phyloP scores from a whole-genome alignment of 78 protist species.

The Goniomonas avonlea region DNA sequence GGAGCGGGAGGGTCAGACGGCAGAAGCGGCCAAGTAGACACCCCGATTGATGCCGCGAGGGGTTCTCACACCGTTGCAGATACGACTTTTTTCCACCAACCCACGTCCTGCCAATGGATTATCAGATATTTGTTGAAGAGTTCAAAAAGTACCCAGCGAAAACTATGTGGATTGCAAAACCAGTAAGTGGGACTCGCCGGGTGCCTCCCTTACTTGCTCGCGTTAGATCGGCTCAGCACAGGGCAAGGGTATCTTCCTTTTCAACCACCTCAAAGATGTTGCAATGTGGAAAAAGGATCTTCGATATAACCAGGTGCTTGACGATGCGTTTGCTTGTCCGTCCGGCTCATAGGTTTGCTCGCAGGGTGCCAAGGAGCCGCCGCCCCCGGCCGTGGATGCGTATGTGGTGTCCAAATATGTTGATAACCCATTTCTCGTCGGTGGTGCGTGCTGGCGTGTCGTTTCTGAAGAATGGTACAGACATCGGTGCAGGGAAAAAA shows the following conservation, averaged over 20 bases:
- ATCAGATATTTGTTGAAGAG: conserved; percentile 59
- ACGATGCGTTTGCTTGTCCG: no score
- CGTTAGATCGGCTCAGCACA: conserved; percentile 58
- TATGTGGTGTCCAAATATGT: conserved; percentile 53
- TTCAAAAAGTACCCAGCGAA: conserved; percentile 34
- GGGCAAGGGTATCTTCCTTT: conserved; percentile 77
- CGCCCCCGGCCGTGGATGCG: no score
- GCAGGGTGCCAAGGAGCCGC: no score
- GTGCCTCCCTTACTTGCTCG: no score
- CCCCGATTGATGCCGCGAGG: no score
- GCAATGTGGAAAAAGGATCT: conserved; percentile 9
- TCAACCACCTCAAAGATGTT: conserved; percentile 42
- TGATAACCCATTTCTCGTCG: conserved; percentile 57
- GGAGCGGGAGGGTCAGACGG: conserved; percentile 27
- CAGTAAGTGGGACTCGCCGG: no score
- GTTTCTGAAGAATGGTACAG: no score
- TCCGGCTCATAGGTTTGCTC: no score
- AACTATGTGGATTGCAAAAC: conserved; percentile 40
- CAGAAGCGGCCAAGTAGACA: conserved; percentile 50
- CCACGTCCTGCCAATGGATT: conserved; percentile 64
- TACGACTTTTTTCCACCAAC: conserved; percentile 39
- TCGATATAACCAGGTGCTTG: background rate
- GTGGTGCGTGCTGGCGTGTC: no score
- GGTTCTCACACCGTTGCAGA: no score
- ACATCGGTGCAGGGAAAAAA: conserved; percentile 51